Evolutionary conservation across 768 basidiomycete species (phyloP), one percentile per base, ranked within the genome.

Genomic region (Leccinum variicolor): DNA sequence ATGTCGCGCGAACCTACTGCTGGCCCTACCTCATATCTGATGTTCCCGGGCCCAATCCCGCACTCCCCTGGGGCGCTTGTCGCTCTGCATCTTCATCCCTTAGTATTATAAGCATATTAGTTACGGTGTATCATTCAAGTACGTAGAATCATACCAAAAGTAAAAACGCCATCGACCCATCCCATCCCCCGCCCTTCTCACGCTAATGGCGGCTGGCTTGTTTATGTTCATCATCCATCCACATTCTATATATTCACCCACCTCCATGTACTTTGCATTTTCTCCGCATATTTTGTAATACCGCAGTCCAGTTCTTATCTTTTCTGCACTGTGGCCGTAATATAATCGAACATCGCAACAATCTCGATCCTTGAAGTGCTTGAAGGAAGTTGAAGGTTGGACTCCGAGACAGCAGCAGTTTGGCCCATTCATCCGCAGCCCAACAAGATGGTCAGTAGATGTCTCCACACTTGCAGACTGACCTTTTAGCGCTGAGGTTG

Each of bases 81-180:
- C 46, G 21, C 47, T 39, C 46, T 55, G 47, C 21, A 43, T 50
- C 39, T 33, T 47, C 56, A 43, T 43, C 47, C 23, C 23, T 19
- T 62, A 61, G 68, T 11, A 31, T 68, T 52, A 68, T 64, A 57
- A 62, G 34, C 26, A 58, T 68, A 65, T 68, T 61, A 60, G 54
- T 28, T 15, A 8, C 21, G 9, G 53, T 13, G 15, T 70, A 64
- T 68, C 61, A 51, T 61, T 61, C 29, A 31, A 31, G 63, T 69
- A 64, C 54, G 51, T 55, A 69, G 47, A 66, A 59, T 56, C 55
- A 29, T 59, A 55, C 56, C 50, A 45, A 55, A 51, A 51, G 21
- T 55, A 64, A 26, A 41, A 53, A 29, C 52, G 46, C 41, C 54
- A 36, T 43, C 51, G 19, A 41, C 43, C 26, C n/a, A n/a, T n/a